Conservation (phyloP, 768 basidiomycete species). For the Russula sp. region DNA sequence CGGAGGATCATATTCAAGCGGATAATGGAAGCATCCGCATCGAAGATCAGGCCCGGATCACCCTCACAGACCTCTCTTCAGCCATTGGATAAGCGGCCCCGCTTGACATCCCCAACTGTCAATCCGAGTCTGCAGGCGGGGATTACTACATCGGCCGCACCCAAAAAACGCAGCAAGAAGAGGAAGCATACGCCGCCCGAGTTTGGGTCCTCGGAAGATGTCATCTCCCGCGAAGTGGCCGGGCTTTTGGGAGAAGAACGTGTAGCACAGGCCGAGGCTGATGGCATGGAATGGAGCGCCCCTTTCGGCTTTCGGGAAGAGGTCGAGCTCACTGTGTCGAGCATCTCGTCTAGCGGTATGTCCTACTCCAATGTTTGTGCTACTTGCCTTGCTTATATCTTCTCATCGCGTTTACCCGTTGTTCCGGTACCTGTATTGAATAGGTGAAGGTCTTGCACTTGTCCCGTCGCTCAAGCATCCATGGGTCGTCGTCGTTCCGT, state of each 20-base stretch:
- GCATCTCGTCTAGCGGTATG: slow-evolving; percentile 56
- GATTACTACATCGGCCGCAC: slow-evolving; percentile 8
- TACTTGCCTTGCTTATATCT: not conserved
- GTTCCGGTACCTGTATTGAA: not conserved
- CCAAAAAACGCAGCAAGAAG: slow-evolving; percentile 31
- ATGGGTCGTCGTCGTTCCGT: slow-evolving; percentile 83
- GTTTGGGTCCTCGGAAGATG: slow-evolving; percentile 63
- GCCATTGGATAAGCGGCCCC: slow-evolving; percentile 30
- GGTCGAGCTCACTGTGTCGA: slow-evolving; percentile 54
- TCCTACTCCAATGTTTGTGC: no score
- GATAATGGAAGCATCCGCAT: not conserved
- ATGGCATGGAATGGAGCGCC: slow-evolving; percentile 46
- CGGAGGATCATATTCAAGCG: not conserved
- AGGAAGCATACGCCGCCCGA: slow-evolving; percentile 42
- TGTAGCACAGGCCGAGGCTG: slow-evolving; percentile 42
- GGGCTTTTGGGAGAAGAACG: slow-evolving; percentile 55
- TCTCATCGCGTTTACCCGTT: not conserved
- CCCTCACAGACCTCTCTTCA: not conserved
- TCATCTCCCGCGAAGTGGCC: slow-evolving; percentile 64
- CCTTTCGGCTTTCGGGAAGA: slow-evolving; percentile 57
- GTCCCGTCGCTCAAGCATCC: slow-evolving; percentile 41
- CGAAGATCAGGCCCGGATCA: not conserved
- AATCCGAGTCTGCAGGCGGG: not conserved
- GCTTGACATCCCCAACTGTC: slow-evolving; percentile 17
- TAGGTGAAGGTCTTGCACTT: slow-evolving; percentile 64